A percentile compares a stretch with the other conserved stretches of the same genome.
Conservation (phyloP, 2,329 filamentous ascomycete genomes). For the Blastomyces emzantsi region DNA sequence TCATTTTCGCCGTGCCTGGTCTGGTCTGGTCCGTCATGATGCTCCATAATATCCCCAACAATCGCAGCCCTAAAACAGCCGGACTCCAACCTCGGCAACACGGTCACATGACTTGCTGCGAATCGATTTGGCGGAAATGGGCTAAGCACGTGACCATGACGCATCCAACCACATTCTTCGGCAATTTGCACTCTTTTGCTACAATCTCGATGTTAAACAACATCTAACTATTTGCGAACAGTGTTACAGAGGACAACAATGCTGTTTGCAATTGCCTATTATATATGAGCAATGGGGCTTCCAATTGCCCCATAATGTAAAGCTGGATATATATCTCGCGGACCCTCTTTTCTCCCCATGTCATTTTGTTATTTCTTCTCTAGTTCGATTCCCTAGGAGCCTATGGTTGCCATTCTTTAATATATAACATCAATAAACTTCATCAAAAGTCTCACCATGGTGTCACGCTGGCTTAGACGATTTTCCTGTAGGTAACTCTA, state of each 20-base stretch:
- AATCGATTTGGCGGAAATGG: too few species aligned
- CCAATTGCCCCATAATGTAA: not conserved
- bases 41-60: constrained; percentile 2
- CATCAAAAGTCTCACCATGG: constrained; percentile 1
- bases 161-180: not conserved
- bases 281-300: not conserved
- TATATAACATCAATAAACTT: not conserved
- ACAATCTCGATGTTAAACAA: not conserved
- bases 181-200: too few species aligned
- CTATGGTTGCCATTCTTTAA: not conserved
- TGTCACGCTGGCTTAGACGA: constrained; percentile 15
- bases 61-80: not conserved
- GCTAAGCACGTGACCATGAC: not conserved
- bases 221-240: not conserved
- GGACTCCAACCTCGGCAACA: constrained; percentile 1
- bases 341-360: not conserved
- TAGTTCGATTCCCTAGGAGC: not conserved
- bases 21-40: not conserved
- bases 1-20: not conserved
- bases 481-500: constrained; percentile 18
- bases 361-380: not conserved
- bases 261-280: not conserved
- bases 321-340: not conserved
- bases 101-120: not conserved
- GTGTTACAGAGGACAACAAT: constrained; percentile 2